phyloP scores from a whole-genome alignment of 441 rosid species.

The Gossypium lobatum region DNA sequence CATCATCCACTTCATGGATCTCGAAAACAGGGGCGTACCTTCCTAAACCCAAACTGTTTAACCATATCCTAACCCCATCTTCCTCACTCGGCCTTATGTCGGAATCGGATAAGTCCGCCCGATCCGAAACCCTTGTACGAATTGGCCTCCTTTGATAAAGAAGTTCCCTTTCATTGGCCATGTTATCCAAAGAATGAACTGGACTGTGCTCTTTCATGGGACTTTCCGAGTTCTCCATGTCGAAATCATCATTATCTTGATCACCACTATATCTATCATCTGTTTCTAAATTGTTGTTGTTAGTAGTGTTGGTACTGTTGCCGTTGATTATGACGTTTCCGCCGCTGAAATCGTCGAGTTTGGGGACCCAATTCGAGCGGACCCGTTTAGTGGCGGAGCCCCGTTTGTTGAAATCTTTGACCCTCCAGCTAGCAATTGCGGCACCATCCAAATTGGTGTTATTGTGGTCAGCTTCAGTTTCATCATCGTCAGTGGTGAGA shows the following conservation, averaged over 20 bases:
- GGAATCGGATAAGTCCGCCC: conserved; percentile 45
- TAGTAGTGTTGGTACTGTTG: neutral
- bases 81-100: conserved; percentile 37
- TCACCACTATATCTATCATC: conserved; percentile 43
- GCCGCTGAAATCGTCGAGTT: conserved; percentile 34
- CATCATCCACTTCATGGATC: conserved; percentile 94
- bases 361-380: conserved; percentile 58
- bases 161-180: conserved; percentile 40
- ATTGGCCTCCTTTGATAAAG: conserved; percentile 25
- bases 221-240: conserved; percentile 56
- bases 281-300: conserved; percentile 20
- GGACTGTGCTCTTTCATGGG: conserved; percentile 62
- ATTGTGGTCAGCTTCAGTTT: conserved; percentile 28
- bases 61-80: conserved; percentile 84
- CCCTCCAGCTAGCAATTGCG: conserved; percentile 66
- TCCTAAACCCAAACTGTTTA: conserved; percentile 76
- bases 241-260: conserved; percentile 45
- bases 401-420: conserved; percentile 46
- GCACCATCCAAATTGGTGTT: conserved; percentile 37
- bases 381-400: conserved; percentile 44
- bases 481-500: conserved; percentile 41
- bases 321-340: conserved; percentile 14
- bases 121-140: conserved; percentile 31
- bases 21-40: conserved; percentile 84
- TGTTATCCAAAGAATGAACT: conserved; percentile 52